A percentile compares a stretch with the other conserved stretches of the same genome.
phyloP scores from a whole-genome alignment of 345 rosid species.

The Rhizophora apiculata region DNA sequence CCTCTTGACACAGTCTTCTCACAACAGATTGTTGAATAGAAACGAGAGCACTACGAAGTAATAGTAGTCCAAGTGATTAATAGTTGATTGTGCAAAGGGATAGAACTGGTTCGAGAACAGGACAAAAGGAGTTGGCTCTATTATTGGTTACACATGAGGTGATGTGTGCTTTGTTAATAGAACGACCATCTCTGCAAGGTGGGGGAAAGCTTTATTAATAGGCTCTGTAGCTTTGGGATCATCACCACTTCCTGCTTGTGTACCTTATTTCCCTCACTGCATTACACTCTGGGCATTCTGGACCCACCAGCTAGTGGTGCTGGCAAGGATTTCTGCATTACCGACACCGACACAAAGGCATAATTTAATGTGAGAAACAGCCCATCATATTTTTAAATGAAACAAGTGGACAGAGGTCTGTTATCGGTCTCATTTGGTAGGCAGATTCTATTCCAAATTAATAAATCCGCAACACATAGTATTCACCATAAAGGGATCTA shows the following conservation, averaged over 20 bases:
- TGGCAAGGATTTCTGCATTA: background rate
- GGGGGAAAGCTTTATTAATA: slow-evolving; percentile 19
- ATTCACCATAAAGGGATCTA: too few relatives aligned
- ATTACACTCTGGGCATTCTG: background rate
- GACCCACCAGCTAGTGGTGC: slow-evolving; percentile 10
- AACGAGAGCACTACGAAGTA: background rate
- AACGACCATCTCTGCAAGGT: background rate
- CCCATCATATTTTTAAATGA: too few relatives aligned
- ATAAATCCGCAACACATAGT: too few relatives aligned
- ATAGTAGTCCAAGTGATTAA: background rate
- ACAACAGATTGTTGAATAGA: slow-evolving; percentile 5
- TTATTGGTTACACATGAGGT: slow-evolving; percentile 15
- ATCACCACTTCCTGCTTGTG: slow-evolving; percentile 9
- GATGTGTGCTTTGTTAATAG: slow-evolving; percentile 25
- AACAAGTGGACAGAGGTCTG: too few relatives aligned
- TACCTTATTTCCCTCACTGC: background rate
- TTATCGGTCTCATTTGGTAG: too few relatives aligned
- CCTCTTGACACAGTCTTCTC: background rate
- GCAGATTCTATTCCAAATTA: too few relatives aligned
- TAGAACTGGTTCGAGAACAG: slow-evolving; percentile 12
- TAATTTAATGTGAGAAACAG: background rate
- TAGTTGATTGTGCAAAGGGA: slow-evolving; percentile 6
- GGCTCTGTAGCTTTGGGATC: slow-evolving; percentile 22
- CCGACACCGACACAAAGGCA: background rate
- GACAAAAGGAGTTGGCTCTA: slow-evolving; percentile 26